phyloP scores from a whole-genome alignment of 2,329 filamentous ascomycete genomes.

The Oidium heveae region DNA sequence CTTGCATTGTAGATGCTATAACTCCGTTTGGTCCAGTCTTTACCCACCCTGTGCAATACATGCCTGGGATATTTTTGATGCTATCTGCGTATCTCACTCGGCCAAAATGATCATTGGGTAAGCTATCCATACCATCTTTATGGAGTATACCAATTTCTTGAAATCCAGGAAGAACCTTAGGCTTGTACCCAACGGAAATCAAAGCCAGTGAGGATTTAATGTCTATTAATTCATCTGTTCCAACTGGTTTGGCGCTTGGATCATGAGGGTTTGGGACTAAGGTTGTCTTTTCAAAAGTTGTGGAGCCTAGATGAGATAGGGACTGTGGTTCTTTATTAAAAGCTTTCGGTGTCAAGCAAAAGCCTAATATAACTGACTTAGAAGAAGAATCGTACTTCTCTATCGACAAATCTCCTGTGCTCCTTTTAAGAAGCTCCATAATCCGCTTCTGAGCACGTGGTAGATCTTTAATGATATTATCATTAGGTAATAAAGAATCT shows the following conservation, averaged over 20 bases:
- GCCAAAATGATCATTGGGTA: conserved; percentile 61
- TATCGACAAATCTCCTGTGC: conserved; percentile 23
- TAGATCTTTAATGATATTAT: conserved; percentile 31
- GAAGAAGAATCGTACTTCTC: conserved; percentile 14
- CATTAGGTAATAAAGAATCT: conserved; percentile 35
- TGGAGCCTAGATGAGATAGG: conserved; percentile 27
- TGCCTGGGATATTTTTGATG: conserved; percentile 26
- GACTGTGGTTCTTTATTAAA: conserved; percentile 26
- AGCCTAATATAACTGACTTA: conserved; percentile 66
- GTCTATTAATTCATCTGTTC: conserved; percentile 23
- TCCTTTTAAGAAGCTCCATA: conserved; percentile 58
- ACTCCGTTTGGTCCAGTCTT: conserved; percentile 87
- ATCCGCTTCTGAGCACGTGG: conserved; percentile 53
- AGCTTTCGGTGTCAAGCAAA: conserved; percentile 50
- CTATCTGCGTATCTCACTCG: conserved; percentile 26
- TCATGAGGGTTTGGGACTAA: conserved; percentile 29
- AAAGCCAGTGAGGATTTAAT: conserved; percentile 53
- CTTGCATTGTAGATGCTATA: conserved; percentile 86
- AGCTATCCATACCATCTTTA: conserved; percentile 44
- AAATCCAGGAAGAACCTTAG: conserved; percentile 51
- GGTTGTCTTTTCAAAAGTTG: conserved; percentile 38
- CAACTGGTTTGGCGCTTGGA: conserved; percentile 21
- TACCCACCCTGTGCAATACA: conserved; percentile 93
- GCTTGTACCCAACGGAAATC: conserved; percentile 86
- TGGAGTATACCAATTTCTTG: conserved; percentile 52